These are phyloP conservation scores for Primulina tabacum DNA, from an alignment of 257 asterid species.

Conservation along the genomic window DNA sequence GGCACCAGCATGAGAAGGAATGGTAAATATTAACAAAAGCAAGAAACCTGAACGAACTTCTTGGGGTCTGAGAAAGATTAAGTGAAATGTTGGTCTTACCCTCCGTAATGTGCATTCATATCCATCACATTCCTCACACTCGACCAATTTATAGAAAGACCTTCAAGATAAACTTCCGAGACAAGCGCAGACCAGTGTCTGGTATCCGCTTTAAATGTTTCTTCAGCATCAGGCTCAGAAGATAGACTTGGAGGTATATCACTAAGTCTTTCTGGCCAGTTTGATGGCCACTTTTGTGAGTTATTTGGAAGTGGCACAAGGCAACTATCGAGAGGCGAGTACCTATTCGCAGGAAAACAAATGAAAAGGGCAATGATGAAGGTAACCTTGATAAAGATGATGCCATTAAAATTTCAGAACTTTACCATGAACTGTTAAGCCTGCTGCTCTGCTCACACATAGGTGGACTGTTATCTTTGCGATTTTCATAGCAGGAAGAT, in stretches of 20 bases:
- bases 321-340: slow-evolving; percentile 69
- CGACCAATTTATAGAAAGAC: slow-evolving; percentile 68
- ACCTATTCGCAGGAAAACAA: slow-evolving; percentile 50
- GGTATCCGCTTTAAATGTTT: slow-evolving; percentile 59
- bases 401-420: background rate
- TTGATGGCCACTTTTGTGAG: slow-evolving; percentile 61
- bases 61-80: background rate
- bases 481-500: slow-evolving; percentile 68
- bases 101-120: slow-evolving; percentile 95
- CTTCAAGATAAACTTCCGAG: slow-evolving; percentile 71
- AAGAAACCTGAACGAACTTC: background rate
- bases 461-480: slow-evolving; percentile 63
- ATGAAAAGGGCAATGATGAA: slow-evolving; percentile 11
- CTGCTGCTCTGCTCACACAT: slow-evolving; percentile 53
- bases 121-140: slow-evolving; percentile 82
- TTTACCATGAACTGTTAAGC: slow-evolving; percentile 64
- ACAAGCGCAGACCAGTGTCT: slow-evolving; percentile 86
- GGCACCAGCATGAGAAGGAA: slow-evolving; percentile 13
- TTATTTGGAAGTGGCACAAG: slow-evolving; percentile 49
- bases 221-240: slow-evolving; percentile 48
- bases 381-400: slow-evolving; percentile 11
- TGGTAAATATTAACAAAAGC: slow-evolving; percentile 1
- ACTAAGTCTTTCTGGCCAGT: slow-evolving; percentile 86
- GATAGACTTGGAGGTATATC: slow-evolving; percentile 61
- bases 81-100: slow-evolving; percentile 47